phyloP scores from a whole-genome alignment of 2,329 filamentous ascomycete species.

The Colletotrichum spaethianum region DNA sequence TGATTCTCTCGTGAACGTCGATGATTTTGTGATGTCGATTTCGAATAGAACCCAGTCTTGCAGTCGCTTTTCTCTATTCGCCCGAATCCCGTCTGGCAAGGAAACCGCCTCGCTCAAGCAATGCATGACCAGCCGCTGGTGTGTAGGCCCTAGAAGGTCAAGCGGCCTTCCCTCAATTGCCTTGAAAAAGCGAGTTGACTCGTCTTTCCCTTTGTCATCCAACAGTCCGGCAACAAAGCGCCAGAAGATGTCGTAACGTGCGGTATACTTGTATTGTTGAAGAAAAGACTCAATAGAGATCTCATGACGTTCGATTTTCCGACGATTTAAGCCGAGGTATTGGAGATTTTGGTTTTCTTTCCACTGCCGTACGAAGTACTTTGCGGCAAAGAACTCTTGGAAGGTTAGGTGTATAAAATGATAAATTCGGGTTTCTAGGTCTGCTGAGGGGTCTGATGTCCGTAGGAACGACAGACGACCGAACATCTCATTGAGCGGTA shows the following conservation, averaged over 20 bases:
- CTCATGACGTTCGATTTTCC: too few relatives aligned
- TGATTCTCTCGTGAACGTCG: slow-evolving; percentile 37
- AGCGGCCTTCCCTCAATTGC: slow-evolving; percentile 50
- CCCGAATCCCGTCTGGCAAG: slow-evolving; percentile 24
- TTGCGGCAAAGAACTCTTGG: slow-evolving; percentile 59
- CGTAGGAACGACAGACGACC: slow-evolving; percentile 54
- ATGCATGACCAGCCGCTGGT: slow-evolving; percentile 56
- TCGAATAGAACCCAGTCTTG: slow-evolving; percentile 45
- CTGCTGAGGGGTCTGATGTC: slow-evolving; percentile 48
- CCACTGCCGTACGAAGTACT: slow-evolving; percentile 55
- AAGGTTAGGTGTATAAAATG: slow-evolving; percentile 60
- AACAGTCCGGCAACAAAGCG: slow-evolving; percentile 14
- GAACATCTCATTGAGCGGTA: slow-evolving; percentile 41
- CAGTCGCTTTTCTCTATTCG: slow-evolving; percentile 38
- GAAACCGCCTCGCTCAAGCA: slow-evolving; percentile 51
- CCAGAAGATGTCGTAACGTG: slow-evolving; percentile 17
- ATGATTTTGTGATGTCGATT: slow-evolving; percentile 32
- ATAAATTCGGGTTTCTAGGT: slow-evolving; percentile 46
- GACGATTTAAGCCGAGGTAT: too few relatives aligned
- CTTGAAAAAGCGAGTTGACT: slow-evolving; percentile 5
- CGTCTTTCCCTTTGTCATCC: not conserved
- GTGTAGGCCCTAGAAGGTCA: slow-evolving; percentile 53
- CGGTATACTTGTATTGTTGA: slow-evolving; percentile 11
- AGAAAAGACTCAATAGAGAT: not conserved
- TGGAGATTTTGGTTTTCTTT: slow-evolving; percentile 42